phyloP scores from a whole-genome alignment of 352 stramenopile genomes.

The Phytophthora meadii region DNA sequence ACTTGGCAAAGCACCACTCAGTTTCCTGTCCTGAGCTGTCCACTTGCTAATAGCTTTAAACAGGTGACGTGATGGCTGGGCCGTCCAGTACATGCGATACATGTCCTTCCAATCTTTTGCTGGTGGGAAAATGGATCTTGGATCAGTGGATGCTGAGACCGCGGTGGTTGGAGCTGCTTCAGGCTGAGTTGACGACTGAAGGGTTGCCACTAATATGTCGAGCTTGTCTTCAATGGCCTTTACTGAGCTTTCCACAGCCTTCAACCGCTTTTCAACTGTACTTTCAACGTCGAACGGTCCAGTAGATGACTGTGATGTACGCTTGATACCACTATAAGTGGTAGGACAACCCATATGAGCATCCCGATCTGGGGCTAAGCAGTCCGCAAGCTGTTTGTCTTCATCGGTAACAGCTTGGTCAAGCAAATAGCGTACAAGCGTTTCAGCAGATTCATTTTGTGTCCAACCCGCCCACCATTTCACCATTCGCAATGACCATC shows the following conservation, averaged over 20 bases:
- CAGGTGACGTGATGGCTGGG: slow-evolving; percentile 2
- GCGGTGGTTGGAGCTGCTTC: background rate
- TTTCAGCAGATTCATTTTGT: slow-evolving; percentile 17
- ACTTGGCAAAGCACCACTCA: too few species aligned
- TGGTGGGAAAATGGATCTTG: slow-evolving; percentile 3
- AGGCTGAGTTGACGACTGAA: background rate
- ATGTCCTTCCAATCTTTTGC: slow-evolving; percentile 12
- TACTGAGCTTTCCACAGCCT: background rate
- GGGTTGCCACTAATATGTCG: background rate
- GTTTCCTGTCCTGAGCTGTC: too few species aligned
- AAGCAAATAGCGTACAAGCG: slow-evolving; percentile 11
- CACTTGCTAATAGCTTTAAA: slow-evolving; percentile 9
- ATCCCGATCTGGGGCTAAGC: slow-evolving; percentile 3
- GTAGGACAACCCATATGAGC: slow-evolving; percentile 2
- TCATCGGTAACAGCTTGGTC: slow-evolving; percentile 14
- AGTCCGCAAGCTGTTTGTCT: slow-evolving; percentile 20
- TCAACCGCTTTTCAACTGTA: slow-evolving; percentile 9
- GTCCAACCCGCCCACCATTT: slow-evolving; percentile 20
- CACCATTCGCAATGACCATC: slow-evolving; percentile 11
- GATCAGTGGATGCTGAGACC: background rate
- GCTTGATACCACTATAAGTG: background rate
- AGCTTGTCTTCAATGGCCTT: slow-evolving; percentile 12
- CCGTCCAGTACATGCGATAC: slow-evolving; percentile 9
- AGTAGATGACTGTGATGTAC: background rate
- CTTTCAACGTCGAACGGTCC: background rate